phyloP scores from a whole-genome alignment of 345 rosid genomes.

The Fremontodendron californicum region DNA sequence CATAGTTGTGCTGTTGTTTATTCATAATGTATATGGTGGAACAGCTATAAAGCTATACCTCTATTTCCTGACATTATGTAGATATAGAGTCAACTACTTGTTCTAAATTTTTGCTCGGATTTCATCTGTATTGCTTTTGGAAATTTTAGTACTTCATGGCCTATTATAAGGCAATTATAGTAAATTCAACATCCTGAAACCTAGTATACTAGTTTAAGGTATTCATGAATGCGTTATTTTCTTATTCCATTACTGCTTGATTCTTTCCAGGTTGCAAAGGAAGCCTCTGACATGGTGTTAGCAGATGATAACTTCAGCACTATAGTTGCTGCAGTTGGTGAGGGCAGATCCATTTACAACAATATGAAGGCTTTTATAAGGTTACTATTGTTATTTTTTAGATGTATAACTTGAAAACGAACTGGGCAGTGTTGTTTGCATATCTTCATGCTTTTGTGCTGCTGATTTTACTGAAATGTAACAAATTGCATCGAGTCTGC shows the following conservation, averaged over 20 bases:
- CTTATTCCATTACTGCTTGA: neutral
- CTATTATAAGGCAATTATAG: too few relatives aligned
- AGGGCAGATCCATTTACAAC: too few relatives aligned
- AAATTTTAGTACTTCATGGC: neutral
- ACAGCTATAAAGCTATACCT: neutral
- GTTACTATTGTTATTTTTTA: constrained; percentile 25
- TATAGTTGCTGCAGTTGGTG: constrained; percentile 94
- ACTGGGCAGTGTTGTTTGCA: neutral
- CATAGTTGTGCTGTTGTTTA: neutral
- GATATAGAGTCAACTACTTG: too few relatives aligned
- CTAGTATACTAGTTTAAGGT: neutral
- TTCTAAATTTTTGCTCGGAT: neutral
- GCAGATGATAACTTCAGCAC: constrained; percentile 98
- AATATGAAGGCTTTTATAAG: constrained; percentile 98
- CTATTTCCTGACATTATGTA: neutral
- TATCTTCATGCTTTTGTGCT: neutral
- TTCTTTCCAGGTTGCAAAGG: constrained; percentile 79
- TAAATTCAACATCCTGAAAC: neutral
- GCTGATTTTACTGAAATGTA: neutral
- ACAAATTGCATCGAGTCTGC: neutral
- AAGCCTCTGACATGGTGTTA: constrained; percentile 95
- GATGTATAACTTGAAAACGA: neutral
- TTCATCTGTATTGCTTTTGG: neutral
- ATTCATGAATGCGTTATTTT: neutral
- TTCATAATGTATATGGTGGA: neutral